These are phyloP conservation scores for Solanum sitiens DNA, from an alignment of 257 asterid species.

Conservation along the genomic window DNA sequence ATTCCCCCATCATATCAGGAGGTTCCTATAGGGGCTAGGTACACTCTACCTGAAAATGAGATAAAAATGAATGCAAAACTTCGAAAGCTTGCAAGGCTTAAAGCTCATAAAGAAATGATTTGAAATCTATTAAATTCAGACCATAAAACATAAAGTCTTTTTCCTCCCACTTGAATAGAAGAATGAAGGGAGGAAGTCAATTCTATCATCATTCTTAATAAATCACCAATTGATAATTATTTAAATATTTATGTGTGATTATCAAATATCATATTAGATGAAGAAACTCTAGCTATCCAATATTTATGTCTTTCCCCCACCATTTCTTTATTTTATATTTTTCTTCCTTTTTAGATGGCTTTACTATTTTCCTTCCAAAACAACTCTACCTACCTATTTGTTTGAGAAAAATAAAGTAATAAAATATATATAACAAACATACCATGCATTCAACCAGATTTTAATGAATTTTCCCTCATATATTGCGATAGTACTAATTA, in stretches of 20 bases:
- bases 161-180: too few species aligned
- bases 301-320: neutral
- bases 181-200: too few species aligned
- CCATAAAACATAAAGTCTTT: too few species aligned
- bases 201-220: too few species aligned
- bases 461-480: too few species aligned
- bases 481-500: neutral
- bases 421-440: neutral
- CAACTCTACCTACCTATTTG: neutral
- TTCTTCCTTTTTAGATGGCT: neutral
- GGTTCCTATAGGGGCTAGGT: too few species aligned
- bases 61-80: too few species aligned
- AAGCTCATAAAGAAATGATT: too few species aligned
- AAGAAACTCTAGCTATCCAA: neutral
- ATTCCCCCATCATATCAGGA: too few species aligned
- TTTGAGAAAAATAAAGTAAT: neutral
- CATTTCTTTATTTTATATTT: neutral
- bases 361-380: neutral
- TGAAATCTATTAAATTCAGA: too few species aligned
- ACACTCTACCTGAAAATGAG: too few species aligned
- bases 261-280: neutral
- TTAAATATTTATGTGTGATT: neutral
- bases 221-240: neutral
- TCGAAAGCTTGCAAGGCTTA: too few species aligned
- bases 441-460: neutral